Percentiles rank a stretch among this genome's conserved stretches.
Conservation (phyloP, 306 rosid genomes). For the Citrullus mucosospermus region DNA sequence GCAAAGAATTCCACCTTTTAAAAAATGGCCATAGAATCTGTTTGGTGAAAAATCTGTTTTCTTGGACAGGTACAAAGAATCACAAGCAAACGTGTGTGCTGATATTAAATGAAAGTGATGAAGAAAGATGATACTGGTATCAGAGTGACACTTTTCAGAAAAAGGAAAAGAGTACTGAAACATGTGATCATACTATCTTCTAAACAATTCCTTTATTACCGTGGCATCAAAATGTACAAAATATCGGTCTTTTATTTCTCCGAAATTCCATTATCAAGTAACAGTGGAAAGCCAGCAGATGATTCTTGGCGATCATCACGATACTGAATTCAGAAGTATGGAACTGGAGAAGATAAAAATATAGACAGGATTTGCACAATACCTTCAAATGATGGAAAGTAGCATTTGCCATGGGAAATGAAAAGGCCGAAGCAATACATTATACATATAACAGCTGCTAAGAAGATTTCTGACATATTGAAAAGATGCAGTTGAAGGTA, state of each 20-base stretch:
- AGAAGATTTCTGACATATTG: neutral
- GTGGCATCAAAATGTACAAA: slow-evolving; percentile 22
- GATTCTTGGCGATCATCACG: slow-evolving; percentile 26
- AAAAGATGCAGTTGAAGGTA: neutral
- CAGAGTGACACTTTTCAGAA: slow-evolving; percentile 13
- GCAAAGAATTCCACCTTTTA: slow-evolving; percentile 52
- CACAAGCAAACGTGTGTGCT: neutral
- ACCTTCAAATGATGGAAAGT: neutral
- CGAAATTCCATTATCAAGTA: slow-evolving; percentile 16
- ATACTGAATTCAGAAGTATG: neutral
- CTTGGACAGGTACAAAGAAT: slow-evolving; percentile 7
- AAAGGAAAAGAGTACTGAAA: slow-evolving; percentile 21
- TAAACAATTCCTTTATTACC: slow-evolving; percentile 14
- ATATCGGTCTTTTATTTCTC: slow-evolving; percentile 15
- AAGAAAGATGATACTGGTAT: slow-evolving; percentile 15
- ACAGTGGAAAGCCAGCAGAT: slow-evolving; percentile 16
- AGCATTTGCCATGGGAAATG: neutral
- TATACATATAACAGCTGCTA: neutral
- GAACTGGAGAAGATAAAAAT: neutral
- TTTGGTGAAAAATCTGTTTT: neutral
- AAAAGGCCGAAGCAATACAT: neutral
- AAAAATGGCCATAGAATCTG: slow-evolving; percentile 54
- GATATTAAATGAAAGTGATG: slow-evolving; percentile 7
- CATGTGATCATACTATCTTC: slow-evolving; percentile 10
- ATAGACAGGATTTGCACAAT: neutral